Evolutionary conservation across 169 alveolate species (phyloP), one percentile per base, ranked within the genome.

Genomic region (Plasmodium yoelii): DNA sequence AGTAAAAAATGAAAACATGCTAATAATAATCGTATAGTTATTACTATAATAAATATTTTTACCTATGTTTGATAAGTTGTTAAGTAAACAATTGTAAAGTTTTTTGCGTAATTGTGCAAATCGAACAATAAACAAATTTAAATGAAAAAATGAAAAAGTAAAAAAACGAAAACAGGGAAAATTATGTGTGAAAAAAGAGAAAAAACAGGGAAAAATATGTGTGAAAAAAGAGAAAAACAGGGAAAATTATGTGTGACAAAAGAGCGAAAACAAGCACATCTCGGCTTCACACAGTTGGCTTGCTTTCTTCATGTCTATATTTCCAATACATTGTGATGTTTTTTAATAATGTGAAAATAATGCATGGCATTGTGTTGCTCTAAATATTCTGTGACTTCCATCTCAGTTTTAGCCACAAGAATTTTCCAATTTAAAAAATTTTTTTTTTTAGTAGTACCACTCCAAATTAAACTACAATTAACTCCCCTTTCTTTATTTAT

Each of bases 381-480:
- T 6, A 84, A 22, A 46, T 84, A 84, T 18, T 67, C 86, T 10
- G 87, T 84, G 19, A 84, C 72, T 57, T 84, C 91, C 57, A 60
- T 8, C 19, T 84, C 91, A 7, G 84, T 84, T 49, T 84, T 84
- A 6, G 87, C 91, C 57, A 69, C 63, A 46, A 84, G 24, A 65
- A 94, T 93, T 34, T 90, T 94, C 96, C 96, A 94, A 67, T 91
- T 90, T 18, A 82, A 74, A 46, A 94, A 94, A 84, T 89, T 94
- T 74, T 94, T 93, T 47, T 84, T 69, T 82, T 90, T 94, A 13
- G 90, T 94, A 92, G 91, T 87, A 0, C 96, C 96, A 15, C 82
- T 88, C 96, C 96, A 94, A n/a, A 94, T 86, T 75, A 90, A 94
- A 59, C 87, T 60, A 96, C 96, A 93, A 94, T 96, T 80, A 34